Base-by-base conservation (phyloP, 345 rosid species). In the Eucalyptus tenuipes region DNA sequence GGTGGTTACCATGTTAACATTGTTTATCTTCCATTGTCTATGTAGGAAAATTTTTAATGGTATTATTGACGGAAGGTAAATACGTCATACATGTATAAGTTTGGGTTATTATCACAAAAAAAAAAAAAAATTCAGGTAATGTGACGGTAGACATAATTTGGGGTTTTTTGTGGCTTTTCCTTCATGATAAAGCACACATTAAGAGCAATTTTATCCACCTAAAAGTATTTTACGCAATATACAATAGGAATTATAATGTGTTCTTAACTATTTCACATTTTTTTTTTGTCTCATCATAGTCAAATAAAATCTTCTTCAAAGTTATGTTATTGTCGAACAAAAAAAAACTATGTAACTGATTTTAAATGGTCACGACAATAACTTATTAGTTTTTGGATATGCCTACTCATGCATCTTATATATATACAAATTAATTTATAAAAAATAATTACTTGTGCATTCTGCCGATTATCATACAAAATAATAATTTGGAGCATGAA, bases 1-100 rank as follows among this genome's bases (percentile, higher is more conserved):
- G 2, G 12, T 20, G 27, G 61, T 55, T 55, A 55, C 29, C 25
- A 22, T 24, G 61, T 55, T 22, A 22, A 22, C 71, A 64, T n/a
- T 0, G 3, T 29, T 64, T 29, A 4, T 13, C 71, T 64, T 64
- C 37, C 71, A 64, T 64, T 29, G 37, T 64, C 37, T 29, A 64
- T 64, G 18, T 6, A 64, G 4, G 57, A 18, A 1, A 18, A 52
- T 3, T 18, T 52, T 52, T 52, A 18, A 52, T 0, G 4, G 2
- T 18, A 52, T 22, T 18, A 52, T 52, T 52, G 4, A 52, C 0
- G 2, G 55, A 7, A 52, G 55, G 8, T 50, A 50, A 13, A 13
- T 27, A 13, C 9, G 3, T 29, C 33, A 61, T 27, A 61, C 33
- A 61, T 61, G 33, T 61, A 61, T 13, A 61, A 7, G 16, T 29